Conservation (phyloP, 2,329 filamentous ascomycete genomes). For the Colletotrichum siamense region DNA sequence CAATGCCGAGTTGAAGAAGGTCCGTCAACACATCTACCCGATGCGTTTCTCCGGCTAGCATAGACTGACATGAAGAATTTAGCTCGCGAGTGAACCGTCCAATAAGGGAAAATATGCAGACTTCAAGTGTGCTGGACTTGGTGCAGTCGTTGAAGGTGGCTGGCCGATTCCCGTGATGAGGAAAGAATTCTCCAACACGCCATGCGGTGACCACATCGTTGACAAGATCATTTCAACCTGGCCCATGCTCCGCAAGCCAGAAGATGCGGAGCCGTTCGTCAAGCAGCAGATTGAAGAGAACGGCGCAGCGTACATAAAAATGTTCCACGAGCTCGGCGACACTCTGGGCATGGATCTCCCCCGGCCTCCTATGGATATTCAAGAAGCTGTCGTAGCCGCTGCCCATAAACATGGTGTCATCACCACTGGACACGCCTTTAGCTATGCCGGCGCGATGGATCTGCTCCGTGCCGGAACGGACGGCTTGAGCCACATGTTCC, state of each 20-base stretch:
- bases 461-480: slow-evolving; percentile 31
- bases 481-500: slow-evolving; percentile 35
- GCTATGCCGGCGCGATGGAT: slow-evolving; percentile 30
- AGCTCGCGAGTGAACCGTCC: slow-evolving; percentile 14
- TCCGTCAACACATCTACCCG: neutral
- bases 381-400: slow-evolving; percentile 47
- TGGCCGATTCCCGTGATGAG: slow-evolving; percentile 44
- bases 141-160: slow-evolving; percentile 55
- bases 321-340: slow-evolving; percentile 54
- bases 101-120: slow-evolving; percentile 41
- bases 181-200: slow-evolving; percentile 18
- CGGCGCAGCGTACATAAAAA: slow-evolving; percentile 55
- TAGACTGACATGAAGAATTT: neutral
- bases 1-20: slow-evolving; percentile 33
- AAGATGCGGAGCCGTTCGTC: slow-evolving; percentile 47
- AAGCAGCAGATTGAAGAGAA: slow-evolving; percentile 31
- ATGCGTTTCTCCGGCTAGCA: neutral
- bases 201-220: neutral
- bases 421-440: slow-evolving; percentile 31
- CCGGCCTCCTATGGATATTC: slow-evolving; percentile 47
- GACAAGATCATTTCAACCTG: slow-evolving; percentile 39
- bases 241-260: slow-evolving; percentile 43
- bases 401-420: slow-evolving; percentile 30
- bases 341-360: slow-evolving; percentile 39
- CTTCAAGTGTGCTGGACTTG: slow-evolving; percentile 52